Conservation (phyloP, 768 basidiomycete genomes). For the Mycena epipterygia region DNA sequence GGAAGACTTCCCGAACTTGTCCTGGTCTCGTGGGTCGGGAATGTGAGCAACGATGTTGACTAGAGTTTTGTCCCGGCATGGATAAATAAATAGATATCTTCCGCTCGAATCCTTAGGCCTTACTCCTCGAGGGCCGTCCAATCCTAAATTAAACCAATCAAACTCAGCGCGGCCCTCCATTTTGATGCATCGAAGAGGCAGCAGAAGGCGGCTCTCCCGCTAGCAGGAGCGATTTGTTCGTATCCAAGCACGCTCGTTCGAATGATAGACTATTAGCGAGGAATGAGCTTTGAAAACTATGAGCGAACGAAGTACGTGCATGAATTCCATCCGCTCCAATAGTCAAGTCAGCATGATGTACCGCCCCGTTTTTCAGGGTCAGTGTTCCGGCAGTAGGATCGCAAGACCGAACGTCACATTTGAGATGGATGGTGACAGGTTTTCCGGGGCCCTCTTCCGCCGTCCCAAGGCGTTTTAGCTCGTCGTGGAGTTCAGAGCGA, state of each 20-base stretch:
- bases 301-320: neutral
- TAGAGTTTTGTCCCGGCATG: neutral
- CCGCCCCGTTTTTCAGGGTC: neutral
- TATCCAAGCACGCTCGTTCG: conserved; percentile 13
- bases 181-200: conserved; percentile 5
- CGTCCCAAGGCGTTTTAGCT: no score
- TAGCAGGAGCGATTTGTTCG: neutral
- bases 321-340: conserved; percentile 14
- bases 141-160: neutral
- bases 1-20: neutral
- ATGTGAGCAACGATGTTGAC: conserved; percentile 4
- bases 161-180: neutral
- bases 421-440: neutral
- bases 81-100: neutral
- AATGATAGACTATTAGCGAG: neutral
- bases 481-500: neutral
- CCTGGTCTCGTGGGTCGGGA: neutral
- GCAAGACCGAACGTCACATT: neutral
- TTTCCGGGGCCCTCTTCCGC: neutral
- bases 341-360: neutral
- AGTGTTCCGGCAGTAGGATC: neutral
- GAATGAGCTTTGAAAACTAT: neutral
- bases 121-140: neutral
- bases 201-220: conserved; percentile 6
- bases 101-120: neutral